These are phyloP conservation scores for Quercus berberidifolia DNA, from an alignment of 306 rosid genomes.

Conservation along the genomic window DNA sequence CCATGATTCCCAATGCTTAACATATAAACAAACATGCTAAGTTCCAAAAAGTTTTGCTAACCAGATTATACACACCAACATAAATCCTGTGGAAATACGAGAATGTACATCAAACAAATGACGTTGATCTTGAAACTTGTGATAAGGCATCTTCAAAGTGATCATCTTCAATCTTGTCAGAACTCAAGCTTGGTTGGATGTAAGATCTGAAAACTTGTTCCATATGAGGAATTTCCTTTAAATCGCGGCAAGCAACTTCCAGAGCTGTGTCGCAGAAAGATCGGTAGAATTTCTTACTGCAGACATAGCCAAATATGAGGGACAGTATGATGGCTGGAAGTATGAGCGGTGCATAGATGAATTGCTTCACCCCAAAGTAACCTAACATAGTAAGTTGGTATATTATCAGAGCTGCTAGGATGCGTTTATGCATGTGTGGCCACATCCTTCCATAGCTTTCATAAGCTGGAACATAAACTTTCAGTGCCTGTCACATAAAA, in stretches of 20 bases:
- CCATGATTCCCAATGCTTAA: not conserved
- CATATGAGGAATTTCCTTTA: constrained; percentile 68
- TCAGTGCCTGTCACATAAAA: constrained; percentile 64
- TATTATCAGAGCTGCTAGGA: constrained; percentile 66
- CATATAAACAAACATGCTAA: not conserved
- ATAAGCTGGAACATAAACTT: constrained; percentile 81
- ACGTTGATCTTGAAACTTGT: constrained; percentile 51
- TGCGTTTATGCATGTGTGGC: constrained; percentile 76
- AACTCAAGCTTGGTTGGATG: constrained; percentile 71
- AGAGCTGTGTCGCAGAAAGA: constrained; percentile 49
- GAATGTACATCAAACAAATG: constrained; percentile 40
- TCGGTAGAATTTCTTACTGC: constrained; percentile 68
- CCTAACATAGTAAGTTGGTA: constrained; percentile 88
- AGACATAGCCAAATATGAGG: constrained; percentile 37
- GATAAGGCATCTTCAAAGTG: constrained; percentile 71
- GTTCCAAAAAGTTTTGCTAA: not conserved
- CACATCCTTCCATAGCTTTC: constrained; percentile 93
- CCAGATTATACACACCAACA: not conserved
- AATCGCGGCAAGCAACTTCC: constrained; percentile 45
- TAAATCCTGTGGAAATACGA: not conserved
- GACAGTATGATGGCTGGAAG: constrained; percentile 70
- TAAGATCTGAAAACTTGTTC: constrained; percentile 62
- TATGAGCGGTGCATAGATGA: constrained; percentile 42
- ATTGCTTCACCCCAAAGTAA: constrained; percentile 59
- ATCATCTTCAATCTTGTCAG: constrained; percentile 64